These are phyloP conservation scores for Darksidea phi DNA, from an alignment of 495 filamentous ascomycete species.

Conservation along the genomic window DNA sequence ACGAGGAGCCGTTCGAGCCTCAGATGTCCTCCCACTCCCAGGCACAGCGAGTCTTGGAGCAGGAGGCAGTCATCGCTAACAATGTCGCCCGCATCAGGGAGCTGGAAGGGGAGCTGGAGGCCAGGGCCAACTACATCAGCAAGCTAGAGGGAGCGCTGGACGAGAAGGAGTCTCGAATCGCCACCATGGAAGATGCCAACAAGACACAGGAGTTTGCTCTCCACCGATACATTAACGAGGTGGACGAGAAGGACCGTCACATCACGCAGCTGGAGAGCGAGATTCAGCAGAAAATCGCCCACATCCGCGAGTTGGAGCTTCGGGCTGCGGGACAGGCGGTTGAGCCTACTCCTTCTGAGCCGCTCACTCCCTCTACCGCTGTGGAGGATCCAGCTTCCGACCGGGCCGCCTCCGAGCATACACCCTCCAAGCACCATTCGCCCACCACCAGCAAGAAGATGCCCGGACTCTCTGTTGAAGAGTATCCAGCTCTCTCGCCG, in stretches of 20 bases:
- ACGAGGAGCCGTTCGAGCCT: background rate
- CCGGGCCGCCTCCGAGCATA: no score
- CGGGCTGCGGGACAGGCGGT: background rate
- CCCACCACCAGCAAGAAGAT: no score
- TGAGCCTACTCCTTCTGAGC: background rate
- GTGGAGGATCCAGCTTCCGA: no score
- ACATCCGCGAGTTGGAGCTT: slow-evolving; percentile 1
- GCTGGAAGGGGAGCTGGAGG: background rate
- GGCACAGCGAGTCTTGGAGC: background rate
- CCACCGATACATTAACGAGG: background rate
- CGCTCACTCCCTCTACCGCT: no score
- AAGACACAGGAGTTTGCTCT: background rate
- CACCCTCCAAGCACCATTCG: no score
- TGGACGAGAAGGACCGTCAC: slow-evolving; percentile 7
- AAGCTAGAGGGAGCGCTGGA: background rate
- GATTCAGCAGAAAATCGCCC: background rate
- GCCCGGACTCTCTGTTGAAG: no score
- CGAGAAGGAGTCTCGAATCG: background rate
- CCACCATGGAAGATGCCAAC: background rate
- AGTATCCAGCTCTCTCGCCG: no score
- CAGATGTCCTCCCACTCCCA: background rate
- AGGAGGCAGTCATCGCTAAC: background rate
- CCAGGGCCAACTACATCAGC: background rate
- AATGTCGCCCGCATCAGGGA: background rate
- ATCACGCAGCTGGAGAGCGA: background rate